These are phyloP conservation scores for Mycena maculata DNA, from an alignment of 768 basidiomycete genomes.

Conservation along the genomic window DNA sequence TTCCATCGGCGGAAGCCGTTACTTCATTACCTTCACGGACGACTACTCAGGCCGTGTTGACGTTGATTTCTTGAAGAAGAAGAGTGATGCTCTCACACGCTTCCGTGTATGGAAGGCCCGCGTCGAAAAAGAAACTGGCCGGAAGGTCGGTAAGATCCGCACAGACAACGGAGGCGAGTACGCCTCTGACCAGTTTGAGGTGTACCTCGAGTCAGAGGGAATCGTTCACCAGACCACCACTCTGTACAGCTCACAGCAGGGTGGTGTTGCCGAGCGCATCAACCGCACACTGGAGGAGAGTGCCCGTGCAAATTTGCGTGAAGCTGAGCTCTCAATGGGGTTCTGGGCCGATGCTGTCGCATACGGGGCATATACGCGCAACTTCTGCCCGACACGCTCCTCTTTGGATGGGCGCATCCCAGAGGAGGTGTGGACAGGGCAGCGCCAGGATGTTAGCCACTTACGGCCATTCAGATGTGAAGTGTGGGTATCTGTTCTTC, in stretches of 20 bases:
- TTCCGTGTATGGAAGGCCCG: slow-evolving; percentile 21
- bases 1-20: background rate
- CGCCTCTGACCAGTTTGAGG: slow-evolving; percentile 27
- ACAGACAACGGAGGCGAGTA: slow-evolving; percentile 43
- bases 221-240: slow-evolving; percentile 41
- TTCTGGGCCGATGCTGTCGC: background rate
- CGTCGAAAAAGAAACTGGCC: slow-evolving; percentile 32
- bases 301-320: background rate
- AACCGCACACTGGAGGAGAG: slow-evolving; percentile 39
- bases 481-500: background rate
- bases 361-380: background rate
- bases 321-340: background rate
- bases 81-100: slow-evolving; percentile 18
- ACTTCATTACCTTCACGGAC: background rate
- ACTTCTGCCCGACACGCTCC: background rate
- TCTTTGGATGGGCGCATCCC: no score
- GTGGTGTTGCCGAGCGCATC: slow-evolving; percentile 46
- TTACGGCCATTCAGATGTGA: background rate
- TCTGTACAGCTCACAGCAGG: slow-evolving; percentile 45
- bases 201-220: slow-evolving; percentile 32
- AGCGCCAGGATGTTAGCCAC: background rate
- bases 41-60: background rate
- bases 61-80: slow-evolving; percentile 14
- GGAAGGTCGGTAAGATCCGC: slow-evolving; percentile 25
- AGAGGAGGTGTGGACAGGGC: no score